Conservation (phyloP, 352 stramenopile species). For the Pythium aquatile region DNA sequence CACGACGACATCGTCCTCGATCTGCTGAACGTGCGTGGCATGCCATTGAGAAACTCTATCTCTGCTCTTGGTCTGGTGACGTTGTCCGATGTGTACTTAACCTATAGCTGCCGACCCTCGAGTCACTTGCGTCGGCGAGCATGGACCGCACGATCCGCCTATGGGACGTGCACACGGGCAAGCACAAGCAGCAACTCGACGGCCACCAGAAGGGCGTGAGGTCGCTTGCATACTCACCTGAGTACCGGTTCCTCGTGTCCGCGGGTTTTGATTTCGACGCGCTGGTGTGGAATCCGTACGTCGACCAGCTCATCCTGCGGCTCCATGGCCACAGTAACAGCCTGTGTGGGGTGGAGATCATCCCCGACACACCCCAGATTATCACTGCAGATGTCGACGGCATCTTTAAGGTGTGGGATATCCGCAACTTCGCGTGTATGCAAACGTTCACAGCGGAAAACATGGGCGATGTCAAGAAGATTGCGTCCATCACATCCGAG, state of each 20-base stretch:
- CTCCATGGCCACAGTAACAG: constrained; percentile 87
- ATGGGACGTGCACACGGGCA: constrained; percentile 87
- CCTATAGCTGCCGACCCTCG: constrained; percentile 61
- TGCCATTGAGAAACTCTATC: neutral
- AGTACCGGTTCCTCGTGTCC: constrained; percentile 86
- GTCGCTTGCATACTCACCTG: constrained; percentile 74
- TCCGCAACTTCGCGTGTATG: constrained; percentile 88
- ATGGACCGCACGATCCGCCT: constrained; percentile 89
- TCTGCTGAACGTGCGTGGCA: constrained; percentile 50
- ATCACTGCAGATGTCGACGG: constrained; percentile 84
- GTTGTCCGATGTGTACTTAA: neutral
- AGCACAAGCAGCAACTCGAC: constrained; percentile 83
- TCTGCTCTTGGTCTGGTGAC: neutral
- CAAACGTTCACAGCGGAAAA: constrained; percentile 84
- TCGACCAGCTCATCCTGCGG: constrained; percentile 84
- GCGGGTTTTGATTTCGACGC: constrained; percentile 89
- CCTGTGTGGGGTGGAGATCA: constrained; percentile 84
- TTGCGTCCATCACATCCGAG: constrained; percentile 62
- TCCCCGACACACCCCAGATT: constrained; percentile 82
- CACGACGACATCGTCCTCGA: constrained; percentile 89
- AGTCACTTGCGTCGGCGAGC: constrained; percentile 79
- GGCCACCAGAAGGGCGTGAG: constrained; percentile 83
- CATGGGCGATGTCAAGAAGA: constrained; percentile 69
- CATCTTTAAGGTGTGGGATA: constrained; percentile 89
- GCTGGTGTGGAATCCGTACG: constrained; percentile 90